Conservation (phyloP, 1,284 basidiomycete species). For the Ceratobasidium papillatum region DNA sequence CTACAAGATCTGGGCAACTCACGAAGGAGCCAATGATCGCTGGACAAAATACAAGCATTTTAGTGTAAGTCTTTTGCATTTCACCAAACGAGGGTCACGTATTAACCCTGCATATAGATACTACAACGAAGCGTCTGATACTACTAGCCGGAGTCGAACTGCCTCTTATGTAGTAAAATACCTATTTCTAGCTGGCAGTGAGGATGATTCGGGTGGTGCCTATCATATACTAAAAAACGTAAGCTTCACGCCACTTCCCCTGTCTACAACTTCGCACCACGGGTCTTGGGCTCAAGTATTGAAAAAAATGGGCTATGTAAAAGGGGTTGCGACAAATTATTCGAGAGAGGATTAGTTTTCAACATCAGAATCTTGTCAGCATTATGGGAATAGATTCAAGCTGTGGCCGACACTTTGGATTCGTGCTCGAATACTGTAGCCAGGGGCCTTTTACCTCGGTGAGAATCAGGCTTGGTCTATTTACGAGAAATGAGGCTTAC, state of each 20-base stretch:
- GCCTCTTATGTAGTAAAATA: neutral
- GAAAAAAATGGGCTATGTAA: no score
- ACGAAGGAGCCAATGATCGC: neutral
- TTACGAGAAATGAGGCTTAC: neutral
- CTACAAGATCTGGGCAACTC: neutral
- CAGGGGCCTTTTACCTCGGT: slow-evolving; percentile 4
- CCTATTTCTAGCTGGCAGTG: neutral
- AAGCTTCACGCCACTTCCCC: neutral
- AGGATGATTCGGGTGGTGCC: neutral
- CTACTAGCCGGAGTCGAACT: neutral
- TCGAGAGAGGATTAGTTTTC: neutral
- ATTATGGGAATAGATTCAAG: slow-evolving; percentile 7
- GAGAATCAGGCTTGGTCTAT: neutral
- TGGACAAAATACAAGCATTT: neutral
- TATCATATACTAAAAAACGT: neutral
- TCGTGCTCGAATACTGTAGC: slow-evolving; percentile 5
- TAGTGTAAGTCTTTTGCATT: slow-evolving; percentile 16
- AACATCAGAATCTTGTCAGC: slow-evolving; percentile 13
- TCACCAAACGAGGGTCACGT: neutral
- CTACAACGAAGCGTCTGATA: neutral
- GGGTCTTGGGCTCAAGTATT: no score
- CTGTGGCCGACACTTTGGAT: neutral
- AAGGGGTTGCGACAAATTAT: slow-evolving; percentile 1
- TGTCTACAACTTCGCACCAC: no score
- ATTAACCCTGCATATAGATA: neutral